Evolutionary conservation across 2,329 filamentous ascomycete species (phyloP), one percentile per base, ranked within the genome.

Genomic region (Raffaelea ambrosiae): DNA sequence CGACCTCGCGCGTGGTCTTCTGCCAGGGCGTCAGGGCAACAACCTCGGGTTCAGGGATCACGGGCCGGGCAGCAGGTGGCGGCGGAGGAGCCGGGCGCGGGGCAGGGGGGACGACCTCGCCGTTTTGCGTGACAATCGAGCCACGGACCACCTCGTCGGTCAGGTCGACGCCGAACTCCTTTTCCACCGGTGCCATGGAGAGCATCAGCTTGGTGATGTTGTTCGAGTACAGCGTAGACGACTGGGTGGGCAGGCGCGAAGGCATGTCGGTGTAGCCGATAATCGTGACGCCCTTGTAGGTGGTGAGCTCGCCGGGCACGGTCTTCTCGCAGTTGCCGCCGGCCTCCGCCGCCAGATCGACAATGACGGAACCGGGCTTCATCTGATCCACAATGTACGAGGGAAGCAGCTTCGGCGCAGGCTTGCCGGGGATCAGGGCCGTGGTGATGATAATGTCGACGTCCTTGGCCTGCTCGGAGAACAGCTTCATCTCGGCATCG

Each of bases 381-480:
- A 95, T 95, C 40, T 84, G 82, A 55, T 83, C 76, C 23, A 91
- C 73, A 78, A 88, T 88, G 55, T 79, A 66, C 64, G 86, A 86
- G 4, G 84, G 90, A 58, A 95, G 90, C 26, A 95, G 72, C 58
- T 84, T 91, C 0, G 89, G 89, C 0, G 88, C 88, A 23, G 84
- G 84, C 56, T 77, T 84, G 48, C 88, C 89, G 0, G 89, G 89
- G 51, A 95, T 95, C 57, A 95, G 66, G n/a, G 89, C 89, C 1
- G 89, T 95, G 2, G 88, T 95, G 61, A 95, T 86, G 52, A 95
- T 86, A 53, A 95, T 95, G 64, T 95, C 88, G 45, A 95, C 88
- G 36, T 95, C 89, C 50, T 79, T 77, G 52, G 85, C 86, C 63
- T 95, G 89, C 56, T 93, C 85, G 61, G 86, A 81, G 66, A 95